A percentile compares a stretch with the other conserved stretches of the same genome.
Evolutionary conservation across 495 filamentous ascomycete species (phyloP).

Genomic region (Penicillium paxilli): DNA sequence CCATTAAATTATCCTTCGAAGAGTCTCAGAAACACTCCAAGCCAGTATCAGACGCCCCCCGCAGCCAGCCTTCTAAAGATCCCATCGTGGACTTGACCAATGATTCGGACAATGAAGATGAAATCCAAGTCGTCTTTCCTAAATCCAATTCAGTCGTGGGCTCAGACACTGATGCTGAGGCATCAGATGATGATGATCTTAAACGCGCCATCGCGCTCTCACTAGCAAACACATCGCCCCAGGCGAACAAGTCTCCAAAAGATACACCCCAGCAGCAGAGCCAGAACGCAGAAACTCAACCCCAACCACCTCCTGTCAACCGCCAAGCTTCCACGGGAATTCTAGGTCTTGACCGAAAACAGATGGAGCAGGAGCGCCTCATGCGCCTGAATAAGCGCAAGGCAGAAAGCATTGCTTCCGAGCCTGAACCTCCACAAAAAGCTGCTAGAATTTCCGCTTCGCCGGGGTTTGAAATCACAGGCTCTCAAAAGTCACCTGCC

Average conservation of each 20-base stretch:
- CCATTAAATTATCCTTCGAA: background rate
- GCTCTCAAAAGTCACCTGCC: background rate
- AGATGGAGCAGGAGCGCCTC: constrained; percentile 86
- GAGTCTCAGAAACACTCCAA: background rate
- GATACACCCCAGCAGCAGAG: background rate
- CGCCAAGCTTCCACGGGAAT: constrained; percentile 22
- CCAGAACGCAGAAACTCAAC: background rate
- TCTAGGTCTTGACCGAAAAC: constrained; percentile 66
- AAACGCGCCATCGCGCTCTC: constrained; percentile 55
- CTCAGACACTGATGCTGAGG: constrained; percentile 33
- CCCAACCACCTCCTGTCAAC: background rate
- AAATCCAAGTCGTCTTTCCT: constrained; percentile 26
- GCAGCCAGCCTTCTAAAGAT: background rate
- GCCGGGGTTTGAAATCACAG: constrained; percentile 1
- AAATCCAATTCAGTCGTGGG: constrained; percentile 39
- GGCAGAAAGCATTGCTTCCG: background rate
- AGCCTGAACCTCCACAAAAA: constrained; percentile 4
- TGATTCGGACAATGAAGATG: constrained; percentile 33
- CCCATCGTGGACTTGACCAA: constrained; percentile 40
- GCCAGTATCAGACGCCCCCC: background rate
- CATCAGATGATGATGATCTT: constrained; percentile 40
- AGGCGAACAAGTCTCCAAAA: background rate
- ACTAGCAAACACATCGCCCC: constrained; percentile 16
- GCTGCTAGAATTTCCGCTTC: background rate
- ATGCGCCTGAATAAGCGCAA: constrained; percentile 62